Evolutionary conservation across 495 filamentous ascomycete genomes (phyloP).

Genomic region (Cairneyella variabilis): DNA sequence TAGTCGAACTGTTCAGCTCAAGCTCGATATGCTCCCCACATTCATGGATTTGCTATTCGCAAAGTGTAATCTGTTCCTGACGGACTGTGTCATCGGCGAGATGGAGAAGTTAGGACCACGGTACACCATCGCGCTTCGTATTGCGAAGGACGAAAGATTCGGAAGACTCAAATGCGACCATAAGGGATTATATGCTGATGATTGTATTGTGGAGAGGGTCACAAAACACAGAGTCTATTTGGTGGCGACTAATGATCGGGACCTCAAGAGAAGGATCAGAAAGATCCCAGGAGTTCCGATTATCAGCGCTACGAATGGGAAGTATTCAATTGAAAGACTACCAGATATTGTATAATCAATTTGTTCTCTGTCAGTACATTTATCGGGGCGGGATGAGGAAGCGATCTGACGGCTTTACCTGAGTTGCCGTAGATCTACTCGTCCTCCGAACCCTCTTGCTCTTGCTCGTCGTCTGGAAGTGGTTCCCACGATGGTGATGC

Average conservation of each 20-base stretch:
- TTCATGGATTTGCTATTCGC: constrained; percentile 82
- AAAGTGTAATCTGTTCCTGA: constrained; percentile 65
- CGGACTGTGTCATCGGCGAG: constrained; percentile 72
- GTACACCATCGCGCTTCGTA: constrained; percentile 83
- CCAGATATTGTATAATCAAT: too few species aligned
- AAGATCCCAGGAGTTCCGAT: constrained; percentile 69
- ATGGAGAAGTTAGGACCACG: constrained; percentile 88
- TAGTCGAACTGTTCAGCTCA: constrained; percentile 82
- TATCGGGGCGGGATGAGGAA: too few species aligned
- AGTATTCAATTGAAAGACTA: constrained; percentile 89
- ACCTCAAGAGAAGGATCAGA: constrained; percentile 61
- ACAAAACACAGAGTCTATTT: constrained; percentile 77
- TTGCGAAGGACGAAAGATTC: constrained; percentile 90
- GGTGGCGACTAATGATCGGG: constrained; percentile 84
- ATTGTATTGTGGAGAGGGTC: constrained; percentile 87
- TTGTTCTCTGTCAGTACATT: too few species aligned
- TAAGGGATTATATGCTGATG: constrained; percentile 87
- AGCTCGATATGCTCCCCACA: constrained; percentile 78
- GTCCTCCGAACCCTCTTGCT: too few species aligned
- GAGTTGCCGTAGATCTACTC: too few species aligned
- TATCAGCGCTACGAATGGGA: constrained; percentile 67
- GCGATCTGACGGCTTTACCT: too few species aligned
- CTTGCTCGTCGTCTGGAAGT: too few species aligned
- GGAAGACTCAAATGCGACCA: constrained; percentile 82
- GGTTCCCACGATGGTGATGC: too few species aligned